These are phyloP conservation scores for Sphaerulina populicola DNA, from an alignment of 2,329 filamentous ascomycete species.

Conservation along the genomic window DNA sequence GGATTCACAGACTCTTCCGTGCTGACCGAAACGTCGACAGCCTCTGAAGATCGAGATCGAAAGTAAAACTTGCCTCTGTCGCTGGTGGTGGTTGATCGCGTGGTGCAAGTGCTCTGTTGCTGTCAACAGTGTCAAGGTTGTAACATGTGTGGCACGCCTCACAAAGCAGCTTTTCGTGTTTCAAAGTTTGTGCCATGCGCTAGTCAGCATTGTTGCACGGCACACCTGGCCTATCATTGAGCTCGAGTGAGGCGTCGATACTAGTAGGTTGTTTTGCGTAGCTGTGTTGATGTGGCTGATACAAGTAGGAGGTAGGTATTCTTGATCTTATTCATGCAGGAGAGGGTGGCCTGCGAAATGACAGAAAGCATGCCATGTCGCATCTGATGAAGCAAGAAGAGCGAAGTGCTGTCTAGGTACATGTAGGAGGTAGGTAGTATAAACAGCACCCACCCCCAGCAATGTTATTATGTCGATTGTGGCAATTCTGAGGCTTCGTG, in stretches of 20 bases:
- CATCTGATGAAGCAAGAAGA: background rate
- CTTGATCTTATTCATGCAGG: background rate
- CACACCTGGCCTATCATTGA: slow-evolving; percentile 5
- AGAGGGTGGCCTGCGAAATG: background rate
- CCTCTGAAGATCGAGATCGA: no score
- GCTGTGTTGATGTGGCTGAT: background rate
- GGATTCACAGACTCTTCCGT: background rate
- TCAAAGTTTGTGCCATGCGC: slow-evolving; percentile 10
- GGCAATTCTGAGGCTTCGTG: background rate
- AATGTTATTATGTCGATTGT: background rate
- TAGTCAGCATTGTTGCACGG: slow-evolving; percentile 8
- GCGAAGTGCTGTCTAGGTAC: background rate
- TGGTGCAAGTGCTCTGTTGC: background rate
- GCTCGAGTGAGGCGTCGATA: background rate
- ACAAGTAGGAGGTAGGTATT: background rate
- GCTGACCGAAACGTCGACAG: no score
- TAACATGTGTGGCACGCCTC: background rate
- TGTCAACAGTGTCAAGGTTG: background rate
- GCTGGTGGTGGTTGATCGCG: background rate
- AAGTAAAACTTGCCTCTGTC: no score
- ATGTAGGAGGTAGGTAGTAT: no score
- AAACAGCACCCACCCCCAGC: background rate
- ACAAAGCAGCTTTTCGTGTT: slow-evolving; percentile 10
- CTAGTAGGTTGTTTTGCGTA: slow-evolving; percentile 1
- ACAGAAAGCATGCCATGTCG: background rate